Conservation (phyloP, 176 grass and related monocot species). For the Metroxylon sagu region DNA sequence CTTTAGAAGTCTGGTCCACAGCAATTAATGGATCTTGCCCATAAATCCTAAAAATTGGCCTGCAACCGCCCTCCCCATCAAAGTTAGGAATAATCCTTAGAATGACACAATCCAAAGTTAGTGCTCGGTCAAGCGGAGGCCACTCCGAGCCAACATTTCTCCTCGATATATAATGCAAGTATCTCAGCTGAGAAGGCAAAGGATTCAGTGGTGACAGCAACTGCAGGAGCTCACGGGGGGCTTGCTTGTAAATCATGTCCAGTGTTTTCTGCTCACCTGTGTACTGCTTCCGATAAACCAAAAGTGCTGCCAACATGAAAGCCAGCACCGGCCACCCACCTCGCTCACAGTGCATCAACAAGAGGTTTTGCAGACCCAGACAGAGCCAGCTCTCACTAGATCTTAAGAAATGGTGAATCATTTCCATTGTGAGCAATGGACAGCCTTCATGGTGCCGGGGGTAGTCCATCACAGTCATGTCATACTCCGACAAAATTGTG, state of each 20-base stretch:
- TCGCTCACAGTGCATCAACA: slow-evolving; percentile 88
- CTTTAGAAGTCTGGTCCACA: slow-evolving; percentile 46
- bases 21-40: slow-evolving; percentile 75
- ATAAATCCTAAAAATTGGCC: slow-evolving; percentile 92
- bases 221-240: slow-evolving; percentile 72
- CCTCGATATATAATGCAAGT: slow-evolving; percentile 83
- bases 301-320: slow-evolving; percentile 84
- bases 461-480: slow-evolving; percentile 95
- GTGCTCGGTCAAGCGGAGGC: slow-evolving; percentile 76
- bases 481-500: slow-evolving; percentile 51
- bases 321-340: slow-evolving; percentile 92
- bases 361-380: slow-evolving; percentile 72
- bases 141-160: slow-evolving; percentile 80
- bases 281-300: slow-evolving; percentile 88
- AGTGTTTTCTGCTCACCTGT: slow-evolving; percentile 72
- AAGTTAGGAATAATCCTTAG: slow-evolving; percentile 61
- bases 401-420: slow-evolving; percentile 85
- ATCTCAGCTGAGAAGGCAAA: slow-evolving; percentile 88
- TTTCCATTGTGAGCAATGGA: slow-evolving; percentile 79
- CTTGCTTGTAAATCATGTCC: slow-evolving; percentile 98
- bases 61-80: slow-evolving; percentile 64
- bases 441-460: slow-evolving; percentile 89
- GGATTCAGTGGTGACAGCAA: slow-evolving; percentile 74
- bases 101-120: slow-evolving; percentile 94
- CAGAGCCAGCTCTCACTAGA: slow-evolving; percentile 95